Evolutionary conservation across 352 stramenopile genomes (phyloP).

Genomic region (Pythium guiyangense): DNA sequence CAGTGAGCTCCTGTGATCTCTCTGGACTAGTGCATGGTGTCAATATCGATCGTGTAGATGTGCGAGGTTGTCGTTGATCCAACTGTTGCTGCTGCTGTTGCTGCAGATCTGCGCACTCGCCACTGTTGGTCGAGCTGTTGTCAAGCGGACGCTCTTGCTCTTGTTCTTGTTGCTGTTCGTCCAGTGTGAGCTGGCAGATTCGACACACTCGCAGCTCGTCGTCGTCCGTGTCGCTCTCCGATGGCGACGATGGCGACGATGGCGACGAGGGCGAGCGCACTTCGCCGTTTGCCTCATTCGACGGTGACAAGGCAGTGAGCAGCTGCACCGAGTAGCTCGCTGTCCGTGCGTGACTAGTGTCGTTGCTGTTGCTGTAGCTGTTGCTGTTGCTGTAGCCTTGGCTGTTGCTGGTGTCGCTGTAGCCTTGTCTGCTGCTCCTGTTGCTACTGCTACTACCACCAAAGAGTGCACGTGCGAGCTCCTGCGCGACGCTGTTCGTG

Average conservation of each 20-base stretch:
- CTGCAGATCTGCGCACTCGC: too few species aligned
- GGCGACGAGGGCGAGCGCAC: not conserved
- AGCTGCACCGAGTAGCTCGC: not conserved
- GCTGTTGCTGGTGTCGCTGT: too few species aligned
- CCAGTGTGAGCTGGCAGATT: not conserved
- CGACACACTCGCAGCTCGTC: not conserved
- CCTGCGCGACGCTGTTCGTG: conserved; percentile 24
- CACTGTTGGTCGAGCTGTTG: too few species aligned
- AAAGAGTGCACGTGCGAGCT: conserved; percentile 12
- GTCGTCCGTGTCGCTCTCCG: not conserved
- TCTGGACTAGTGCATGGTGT: too few species aligned
- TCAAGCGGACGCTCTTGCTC: too few species aligned
- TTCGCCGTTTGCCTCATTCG: not conserved
- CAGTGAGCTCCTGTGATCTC: too few species aligned
- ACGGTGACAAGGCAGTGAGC: not conserved
- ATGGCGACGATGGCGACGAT: not conserved
- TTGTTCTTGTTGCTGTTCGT: too few species aligned
- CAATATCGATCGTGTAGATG: too few species aligned
- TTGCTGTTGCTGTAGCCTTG: too few species aligned
- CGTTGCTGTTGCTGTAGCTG: conserved; percentile 3
- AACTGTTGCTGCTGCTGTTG: not conserved
- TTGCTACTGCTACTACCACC: too few species aligned
- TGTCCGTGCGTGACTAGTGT: not conserved
- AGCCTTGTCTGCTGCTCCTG: too few species aligned
- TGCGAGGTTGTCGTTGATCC: too few species aligned